Percentiles rank a stretch among this genome's conserved stretches.
These are phyloP conservation scores for Trametes versicolor DNA, from an alignment of 1,284 basidiomycete genomes.

Conservation along the genomic window DNA sequence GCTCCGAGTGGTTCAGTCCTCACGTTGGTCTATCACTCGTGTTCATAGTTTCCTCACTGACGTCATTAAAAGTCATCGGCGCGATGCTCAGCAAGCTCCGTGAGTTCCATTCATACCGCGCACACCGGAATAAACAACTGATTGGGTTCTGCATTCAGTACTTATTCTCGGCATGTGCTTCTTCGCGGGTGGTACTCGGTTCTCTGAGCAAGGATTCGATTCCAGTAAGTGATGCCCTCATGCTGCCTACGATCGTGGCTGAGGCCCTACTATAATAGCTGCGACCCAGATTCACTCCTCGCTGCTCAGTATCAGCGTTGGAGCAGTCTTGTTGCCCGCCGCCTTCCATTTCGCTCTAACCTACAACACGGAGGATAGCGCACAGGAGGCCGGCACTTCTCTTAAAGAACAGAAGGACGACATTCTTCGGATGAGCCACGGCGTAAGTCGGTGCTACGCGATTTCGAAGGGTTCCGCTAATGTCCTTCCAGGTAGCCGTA, in stretches of 20 bases:
- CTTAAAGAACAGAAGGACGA: constrained; percentile 51
- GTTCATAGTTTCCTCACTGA: background rate
- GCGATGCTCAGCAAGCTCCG: constrained; percentile 82
- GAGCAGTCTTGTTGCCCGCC: constrained; percentile 83
- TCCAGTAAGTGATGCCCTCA: constrained; percentile 57
- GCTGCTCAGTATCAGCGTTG: constrained; percentile 81
- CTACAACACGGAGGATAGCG: constrained; percentile 36
- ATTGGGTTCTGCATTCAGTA: constrained; percentile 28
- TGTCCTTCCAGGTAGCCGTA: constrained; percentile 61
- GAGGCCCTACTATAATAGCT: constrained; percentile 50
- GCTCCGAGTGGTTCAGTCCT: constrained; percentile 85
- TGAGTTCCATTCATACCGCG: constrained; percentile 46
- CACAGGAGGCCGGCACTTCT: constrained; percentile 37
- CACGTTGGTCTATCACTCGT: constrained; percentile 47
- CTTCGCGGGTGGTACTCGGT: constrained; percentile 82
- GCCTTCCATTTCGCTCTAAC: constrained; percentile 76
- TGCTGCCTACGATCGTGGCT: background rate
- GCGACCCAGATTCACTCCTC: constrained; percentile 87
- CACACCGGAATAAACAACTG: background rate
- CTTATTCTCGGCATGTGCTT: constrained; percentile 80
- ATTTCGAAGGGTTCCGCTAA: background rate
- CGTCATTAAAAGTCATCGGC: constrained; percentile 66
- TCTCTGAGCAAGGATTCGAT: constrained; percentile 82
- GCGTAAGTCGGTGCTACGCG: constrained; percentile 57
- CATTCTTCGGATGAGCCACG: constrained; percentile 87